A percentile compares a stretch with the other conserved stretches of the same genome.
Evolutionary conservation across 2,329 filamentous ascomycete species (phyloP).

Genomic region (Esteya vermicola): DNA sequence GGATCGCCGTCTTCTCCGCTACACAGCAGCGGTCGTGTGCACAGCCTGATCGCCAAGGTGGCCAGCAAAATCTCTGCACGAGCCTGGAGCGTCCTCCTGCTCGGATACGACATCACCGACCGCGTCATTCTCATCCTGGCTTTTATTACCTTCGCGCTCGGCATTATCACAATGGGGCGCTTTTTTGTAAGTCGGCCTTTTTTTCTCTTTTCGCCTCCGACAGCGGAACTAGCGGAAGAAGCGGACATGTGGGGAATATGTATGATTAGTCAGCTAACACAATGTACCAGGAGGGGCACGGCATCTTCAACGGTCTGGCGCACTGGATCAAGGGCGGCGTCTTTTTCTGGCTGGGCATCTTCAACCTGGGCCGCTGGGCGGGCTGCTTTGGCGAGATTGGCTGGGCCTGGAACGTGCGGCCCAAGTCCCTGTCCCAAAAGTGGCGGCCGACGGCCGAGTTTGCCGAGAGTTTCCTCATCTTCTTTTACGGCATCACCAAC

Average conservation of each 20-base stretch:
- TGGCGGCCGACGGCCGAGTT: conserved; percentile 78
- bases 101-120: conserved; percentile 56
- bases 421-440: conserved; percentile 37
- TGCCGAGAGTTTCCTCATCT: conserved; percentile 78
- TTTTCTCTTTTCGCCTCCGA: too few species aligned
- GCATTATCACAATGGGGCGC: conserved; percentile 63
- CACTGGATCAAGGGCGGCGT: conserved; percentile 92
- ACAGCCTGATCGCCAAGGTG: conserved; percentile 38
- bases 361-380: conserved; percentile 80
- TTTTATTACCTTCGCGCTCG: conserved; percentile 57
- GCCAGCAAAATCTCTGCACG: conserved; percentile 39
- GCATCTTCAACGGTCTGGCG: conserved; percentile 72
- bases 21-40: conserved; percentile 32
- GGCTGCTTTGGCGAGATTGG: conserved; percentile 82
- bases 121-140: conserved; percentile 65
- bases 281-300: conserved; percentile 40
- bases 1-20: conserved; percentile 16
- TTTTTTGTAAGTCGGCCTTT: conserved; percentile 54
- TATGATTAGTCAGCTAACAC: neutral
- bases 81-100: conserved; percentile 40
- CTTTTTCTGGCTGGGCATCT: conserved; percentile 83
- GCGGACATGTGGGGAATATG: too few species aligned
- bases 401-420: conserved; percentile 90
- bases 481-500: conserved; percentile 77
- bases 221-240: too few species aligned